Percentiles rank a stretch among this genome's conserved stretches.
These are phyloP conservation scores for Silene uniflora DNA, from an alignment of 148 eudicot species.

Conservation along the genomic window DNA sequence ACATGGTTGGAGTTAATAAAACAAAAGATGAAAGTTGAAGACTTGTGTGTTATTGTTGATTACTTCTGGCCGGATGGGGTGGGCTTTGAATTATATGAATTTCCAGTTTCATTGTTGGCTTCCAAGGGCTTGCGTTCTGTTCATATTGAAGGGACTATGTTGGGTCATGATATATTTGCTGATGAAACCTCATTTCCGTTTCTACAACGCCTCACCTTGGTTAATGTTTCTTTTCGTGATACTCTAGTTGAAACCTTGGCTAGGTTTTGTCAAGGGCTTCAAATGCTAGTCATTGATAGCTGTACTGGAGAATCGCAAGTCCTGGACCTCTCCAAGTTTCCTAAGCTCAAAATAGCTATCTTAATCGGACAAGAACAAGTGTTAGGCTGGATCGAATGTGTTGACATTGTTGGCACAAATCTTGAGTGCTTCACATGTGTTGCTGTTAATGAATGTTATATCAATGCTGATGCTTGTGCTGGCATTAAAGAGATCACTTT, in stretches of 20 bases:
- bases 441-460: not conserved
- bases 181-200: not conserved
- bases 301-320: too few species aligned
- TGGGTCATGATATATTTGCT: not conserved
- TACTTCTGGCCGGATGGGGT: not conserved
- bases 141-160: not conserved
- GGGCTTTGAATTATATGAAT: not conserved
- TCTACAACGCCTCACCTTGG: conserved; percentile 2
- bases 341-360: conserved; percentile 12
- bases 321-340: too few species aligned
- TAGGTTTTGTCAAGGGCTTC: conserved; percentile 8
- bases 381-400: not conserved
- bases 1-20: not conserved
- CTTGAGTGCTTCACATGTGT: not conserved
- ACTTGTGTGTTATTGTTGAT: not conserved
- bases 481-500: not conserved
- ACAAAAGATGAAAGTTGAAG: not conserved
- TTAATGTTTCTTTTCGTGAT: not conserved
- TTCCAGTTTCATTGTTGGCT: not conserved
- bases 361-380: too few species aligned
- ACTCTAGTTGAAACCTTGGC: not conserved
- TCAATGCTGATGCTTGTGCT: conserved; percentile 6
- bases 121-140: not conserved
- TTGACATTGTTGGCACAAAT: conserved; percentile 4
- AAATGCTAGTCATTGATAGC: not conserved